Conservation (phyloP, 345 rosid species). For the Aquilaria malaccensis region DNA sequence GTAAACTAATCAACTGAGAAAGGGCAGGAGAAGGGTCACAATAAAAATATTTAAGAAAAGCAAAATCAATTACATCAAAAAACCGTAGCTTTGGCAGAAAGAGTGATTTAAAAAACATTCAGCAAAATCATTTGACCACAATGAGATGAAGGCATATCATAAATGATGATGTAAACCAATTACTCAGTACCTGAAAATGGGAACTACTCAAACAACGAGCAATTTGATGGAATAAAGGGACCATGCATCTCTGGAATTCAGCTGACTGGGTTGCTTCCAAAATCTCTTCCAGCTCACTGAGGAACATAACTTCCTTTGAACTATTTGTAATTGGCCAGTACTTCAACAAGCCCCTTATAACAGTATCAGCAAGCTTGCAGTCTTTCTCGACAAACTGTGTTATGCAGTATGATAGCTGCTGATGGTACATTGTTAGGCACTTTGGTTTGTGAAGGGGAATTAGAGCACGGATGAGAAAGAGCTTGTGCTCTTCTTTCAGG, state of each 20-base stretch:
- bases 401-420: constrained; percentile 59
- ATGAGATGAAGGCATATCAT: neutral
- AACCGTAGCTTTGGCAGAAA: neutral
- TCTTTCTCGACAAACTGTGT: constrained; percentile 70
- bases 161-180: constrained; percentile 1
- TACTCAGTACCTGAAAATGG: constrained; percentile 61
- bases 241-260: constrained; percentile 69
- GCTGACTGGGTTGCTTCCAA: constrained; percentile 66
- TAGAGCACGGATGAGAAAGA: constrained; percentile 54
- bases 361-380: constrained; percentile 57
- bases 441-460: constrained; percentile 75
- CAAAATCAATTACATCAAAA: neutral
- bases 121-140: neutral
- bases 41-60: neutral
- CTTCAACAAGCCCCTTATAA: constrained; percentile 53
- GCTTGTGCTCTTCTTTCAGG: constrained; percentile 64
- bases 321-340: constrained; percentile 71
- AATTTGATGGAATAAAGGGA: constrained; percentile 54
- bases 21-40: neutral
- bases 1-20: neutral
- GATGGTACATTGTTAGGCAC: constrained; percentile 63
- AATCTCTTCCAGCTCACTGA: constrained; percentile 65
- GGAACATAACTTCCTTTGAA: constrained; percentile 65
- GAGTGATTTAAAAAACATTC: neutral
- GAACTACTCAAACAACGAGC: constrained; percentile 65